Evolutionary conservation across 331 rosid species (phyloP), one percentile per base, ranked within the genome.

Genomic region (Malus hybrid): DNA sequence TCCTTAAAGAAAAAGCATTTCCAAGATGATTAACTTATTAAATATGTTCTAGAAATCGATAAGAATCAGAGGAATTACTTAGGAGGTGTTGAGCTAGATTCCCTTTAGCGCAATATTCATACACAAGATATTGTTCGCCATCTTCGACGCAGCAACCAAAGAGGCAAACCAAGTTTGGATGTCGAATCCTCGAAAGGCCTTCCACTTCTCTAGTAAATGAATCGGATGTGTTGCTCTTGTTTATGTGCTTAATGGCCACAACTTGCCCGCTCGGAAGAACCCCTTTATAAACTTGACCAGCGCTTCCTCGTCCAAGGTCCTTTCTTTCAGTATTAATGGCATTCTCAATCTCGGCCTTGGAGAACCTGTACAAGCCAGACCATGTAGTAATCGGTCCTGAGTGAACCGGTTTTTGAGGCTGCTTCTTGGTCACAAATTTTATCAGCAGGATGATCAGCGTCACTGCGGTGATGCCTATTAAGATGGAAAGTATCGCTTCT

Each of bases 61-160:
- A 2, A 31, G 10, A 11, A 70, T n/a, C 7, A 64, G 42, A 39
- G 22, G 19, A 36, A 10, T 74, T 93, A 93, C 98, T 84, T 56
- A 91, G 75, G 69, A 93, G 97, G 82, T 89, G 97, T 20, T 89
- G 88, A 80, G 91, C 96, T 0, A 93, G 91, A 84, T 93, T 91
- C 68, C 96, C 97, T 8, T 71, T 78, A 0, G 92, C 82, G 65
- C 98, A 93, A 39, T 80, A 91, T 60, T 93, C 98, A 27, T 93
- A 89, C 50, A 93, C 97, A 7, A 93, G 85, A 79, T 88, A 93
- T 46, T 83, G 85, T n/a, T 91, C 89, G 0, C 86, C 93, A 29
- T 70, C 87, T 39, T 93, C 90, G 7, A 81, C 74, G 67, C 98
- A 91, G 74, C 87, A 87, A 2, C 98, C 98, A 48, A 93, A 83